Conservation (phyloP, 768 basidiomycete genomes). For the Russula griseocarnosa region DNA sequence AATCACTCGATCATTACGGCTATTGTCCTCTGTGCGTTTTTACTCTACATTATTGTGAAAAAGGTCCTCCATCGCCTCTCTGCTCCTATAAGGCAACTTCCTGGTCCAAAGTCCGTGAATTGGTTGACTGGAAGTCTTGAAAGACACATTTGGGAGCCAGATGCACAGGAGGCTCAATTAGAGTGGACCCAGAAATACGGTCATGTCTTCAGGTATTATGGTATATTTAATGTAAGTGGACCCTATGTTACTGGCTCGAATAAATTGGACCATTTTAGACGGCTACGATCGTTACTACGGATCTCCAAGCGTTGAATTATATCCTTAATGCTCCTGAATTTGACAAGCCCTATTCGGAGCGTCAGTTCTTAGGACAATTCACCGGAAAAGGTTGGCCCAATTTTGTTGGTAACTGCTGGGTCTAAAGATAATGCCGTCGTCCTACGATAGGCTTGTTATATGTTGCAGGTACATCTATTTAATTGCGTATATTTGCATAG, state of each 20-base stretch:
- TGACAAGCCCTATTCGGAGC: conserved; percentile 8
- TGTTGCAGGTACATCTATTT: conserved; percentile 12
- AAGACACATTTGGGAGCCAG: conserved; percentile 16
- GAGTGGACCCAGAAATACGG: conserved; percentile 20
- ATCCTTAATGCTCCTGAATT: conserved; percentile 20
- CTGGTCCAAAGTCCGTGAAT: conserved; percentile 17
- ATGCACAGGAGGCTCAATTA: conserved; percentile 8
- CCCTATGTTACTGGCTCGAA: not conserved
- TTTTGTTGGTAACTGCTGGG: not conserved
- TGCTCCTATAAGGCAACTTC: conserved; percentile 15
- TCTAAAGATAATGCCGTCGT: not conserved
- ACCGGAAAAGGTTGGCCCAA: conserved; percentile 18
- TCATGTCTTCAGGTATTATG: conserved; percentile 10
- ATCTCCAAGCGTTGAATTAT: conserved; percentile 21
- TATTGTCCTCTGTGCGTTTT: not conserved
- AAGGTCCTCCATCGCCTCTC: not conserved
- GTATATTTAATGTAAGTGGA: conserved; percentile 17
- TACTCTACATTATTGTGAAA: conserved; percentile 6
- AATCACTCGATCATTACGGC: not conserved
- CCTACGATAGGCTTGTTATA: conserved; percentile 21
- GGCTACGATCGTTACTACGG: not conserved
- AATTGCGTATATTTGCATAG: not conserved
- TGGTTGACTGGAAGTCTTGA: conserved; percentile 19
- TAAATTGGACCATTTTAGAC: not conserved
- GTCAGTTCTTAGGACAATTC: not conserved